Conservation (phyloP, 1,284 basidiomycete genomes). For the Ganoderma lingzhi region DNA sequence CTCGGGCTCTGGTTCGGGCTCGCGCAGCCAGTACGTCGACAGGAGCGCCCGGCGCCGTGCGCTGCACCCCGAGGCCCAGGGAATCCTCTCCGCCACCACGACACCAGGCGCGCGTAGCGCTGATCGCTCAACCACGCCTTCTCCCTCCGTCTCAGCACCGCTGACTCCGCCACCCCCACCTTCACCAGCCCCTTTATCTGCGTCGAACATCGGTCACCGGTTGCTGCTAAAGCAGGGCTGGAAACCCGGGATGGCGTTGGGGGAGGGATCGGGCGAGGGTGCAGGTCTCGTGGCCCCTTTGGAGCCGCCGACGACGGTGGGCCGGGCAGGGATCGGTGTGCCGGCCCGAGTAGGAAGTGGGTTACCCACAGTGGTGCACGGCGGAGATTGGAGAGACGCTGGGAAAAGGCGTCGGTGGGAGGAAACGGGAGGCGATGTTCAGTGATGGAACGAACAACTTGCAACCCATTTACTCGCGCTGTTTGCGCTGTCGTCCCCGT, state of each 20-base stretch:
- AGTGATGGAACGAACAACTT: conserved; percentile 10
- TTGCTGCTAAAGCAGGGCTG: conserved; percentile 78
- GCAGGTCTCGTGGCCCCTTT: conserved; percentile 61
- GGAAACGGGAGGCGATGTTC: conserved; percentile 11
- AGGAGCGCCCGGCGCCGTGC: conserved; percentile 73
- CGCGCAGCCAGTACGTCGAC: conserved; percentile 56
- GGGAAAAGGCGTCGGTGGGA: conserved; percentile 43
- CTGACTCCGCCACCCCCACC: conserved; percentile 27
- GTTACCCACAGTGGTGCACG: background rate
- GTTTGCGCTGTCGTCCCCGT: background rate
- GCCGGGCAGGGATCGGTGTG: conserved; percentile 65
- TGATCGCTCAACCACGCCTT: conserved; percentile 52
- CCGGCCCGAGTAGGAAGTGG: conserved; percentile 20
- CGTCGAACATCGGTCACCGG: conserved; percentile 71
- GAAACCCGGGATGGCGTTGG: conserved; percentile 71
- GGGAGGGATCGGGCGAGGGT: conserved; percentile 46
- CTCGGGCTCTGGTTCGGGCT: background rate
- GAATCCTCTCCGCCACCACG: conserved; percentile 14
- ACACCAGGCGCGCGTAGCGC: conserved; percentile 3
- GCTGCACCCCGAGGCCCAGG: conserved; percentile 50
- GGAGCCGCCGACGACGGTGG: conserved; percentile 49
- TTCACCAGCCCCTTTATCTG: conserved; percentile 24
- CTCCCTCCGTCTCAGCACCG: conserved; percentile 16
- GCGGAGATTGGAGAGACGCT: conserved; percentile 40
- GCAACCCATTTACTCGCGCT: background rate